A percentile compares a stretch with the other conserved stretches of the same genome.
These are phyloP conservation scores for Pyricularia grisea DNA, from an alignment of 2,329 filamentous ascomycete genomes.

Conservation along the genomic window DNA sequence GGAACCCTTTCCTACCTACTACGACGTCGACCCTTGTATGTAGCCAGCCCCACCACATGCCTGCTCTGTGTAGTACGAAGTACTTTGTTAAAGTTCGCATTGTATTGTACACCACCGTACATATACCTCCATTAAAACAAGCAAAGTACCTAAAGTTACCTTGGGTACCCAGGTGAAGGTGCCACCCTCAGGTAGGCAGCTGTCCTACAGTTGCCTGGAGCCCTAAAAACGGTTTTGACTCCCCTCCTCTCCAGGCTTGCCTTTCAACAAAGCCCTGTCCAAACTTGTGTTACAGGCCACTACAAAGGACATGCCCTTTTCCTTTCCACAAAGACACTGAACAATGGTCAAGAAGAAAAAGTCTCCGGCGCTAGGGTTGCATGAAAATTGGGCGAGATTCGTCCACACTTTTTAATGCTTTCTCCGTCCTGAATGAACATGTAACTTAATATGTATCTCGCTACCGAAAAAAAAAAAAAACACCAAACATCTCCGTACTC, in stretches of 20 bases:
- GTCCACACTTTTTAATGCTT: not conserved
- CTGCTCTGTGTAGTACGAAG: not conserved
- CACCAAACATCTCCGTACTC: not conserved
- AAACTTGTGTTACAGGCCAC: no score
- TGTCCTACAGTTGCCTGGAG: no score
- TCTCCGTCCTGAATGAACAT: not conserved
- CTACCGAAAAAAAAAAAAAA: not conserved
- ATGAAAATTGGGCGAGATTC: not conserved
- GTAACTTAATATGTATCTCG: not conserved
- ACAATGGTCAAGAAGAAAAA: not conserved
- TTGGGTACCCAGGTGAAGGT: no score
- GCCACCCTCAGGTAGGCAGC: no score
- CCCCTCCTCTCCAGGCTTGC: no score
- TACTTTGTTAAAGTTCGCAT: no score
- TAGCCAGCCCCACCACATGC: not conserved
- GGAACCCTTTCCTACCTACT: not conserved
- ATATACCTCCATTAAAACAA: no score
- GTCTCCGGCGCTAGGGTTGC: not conserved
- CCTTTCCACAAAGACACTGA: not conserved
- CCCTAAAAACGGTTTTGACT: no score
- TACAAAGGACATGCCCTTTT: not conserved
- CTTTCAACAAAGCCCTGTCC: no score
- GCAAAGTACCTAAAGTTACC: no score
- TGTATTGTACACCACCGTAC: no score
- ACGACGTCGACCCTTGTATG: not conserved